phyloP scores from a whole-genome alignment of 345 rosid genomes.

The Camelina laxa region DNA sequence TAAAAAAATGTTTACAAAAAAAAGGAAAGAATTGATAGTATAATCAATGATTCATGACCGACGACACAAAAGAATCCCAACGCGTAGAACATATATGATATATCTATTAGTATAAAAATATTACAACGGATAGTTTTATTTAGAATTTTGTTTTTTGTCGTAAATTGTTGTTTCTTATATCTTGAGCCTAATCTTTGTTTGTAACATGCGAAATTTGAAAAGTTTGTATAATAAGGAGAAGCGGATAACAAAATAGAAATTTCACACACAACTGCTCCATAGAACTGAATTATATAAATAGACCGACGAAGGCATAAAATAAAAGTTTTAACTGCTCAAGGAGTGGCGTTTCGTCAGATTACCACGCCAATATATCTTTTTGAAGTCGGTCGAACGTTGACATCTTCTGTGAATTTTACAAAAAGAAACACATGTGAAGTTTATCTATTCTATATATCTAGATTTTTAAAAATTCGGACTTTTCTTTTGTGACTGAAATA shows the following conservation, averaged over 20 bases:
- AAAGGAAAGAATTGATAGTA: too few relatives aligned
- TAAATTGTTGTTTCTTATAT: slow-evolving; percentile 31
- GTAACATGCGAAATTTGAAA: slow-evolving; percentile 9
- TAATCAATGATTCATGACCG: not conserved
- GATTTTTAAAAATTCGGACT: too few relatives aligned
- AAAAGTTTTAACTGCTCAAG: slow-evolving; percentile 26
- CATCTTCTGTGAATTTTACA: not conserved
- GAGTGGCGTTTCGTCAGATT: slow-evolving; percentile 2
- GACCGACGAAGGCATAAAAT: not conserved
- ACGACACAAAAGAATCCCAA: not conserved
- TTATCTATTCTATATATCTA: too few relatives aligned
- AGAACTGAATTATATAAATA: slow-evolving; percentile 4
- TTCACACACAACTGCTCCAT: slow-evolving; percentile 33
- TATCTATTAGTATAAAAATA: not conserved
- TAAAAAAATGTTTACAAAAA: too few relatives aligned
- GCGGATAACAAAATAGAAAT: slow-evolving; percentile 5
- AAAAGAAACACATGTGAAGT: not conserved
- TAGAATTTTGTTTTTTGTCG: slow-evolving; percentile 6
- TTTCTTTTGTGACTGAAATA: too few relatives aligned
- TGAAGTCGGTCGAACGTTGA: not conserved
- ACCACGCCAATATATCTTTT: not conserved
- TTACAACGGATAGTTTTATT: slow-evolving; percentile 2
- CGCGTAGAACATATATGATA: not conserved
- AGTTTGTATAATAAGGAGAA: slow-evolving; percentile 8
- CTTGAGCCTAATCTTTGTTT: slow-evolving; percentile 25